Evolutionary conservation across 2,329 filamentous ascomycete species (phyloP), one percentile per base, ranked within the genome.

Genomic region (Tetracladium maxilliforme): DNA sequence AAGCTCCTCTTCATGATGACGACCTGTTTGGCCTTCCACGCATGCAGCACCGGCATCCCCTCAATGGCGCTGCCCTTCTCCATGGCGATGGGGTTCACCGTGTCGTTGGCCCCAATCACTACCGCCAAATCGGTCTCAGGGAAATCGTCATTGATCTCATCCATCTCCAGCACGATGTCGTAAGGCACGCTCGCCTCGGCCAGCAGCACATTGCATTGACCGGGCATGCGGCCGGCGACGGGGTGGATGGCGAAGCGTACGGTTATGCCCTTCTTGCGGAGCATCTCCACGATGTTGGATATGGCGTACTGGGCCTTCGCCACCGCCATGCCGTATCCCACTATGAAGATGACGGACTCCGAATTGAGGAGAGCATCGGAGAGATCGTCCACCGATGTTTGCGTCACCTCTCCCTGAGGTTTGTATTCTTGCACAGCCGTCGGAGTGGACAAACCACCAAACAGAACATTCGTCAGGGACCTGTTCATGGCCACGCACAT

Each of bases 141-240:
- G 47, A 92, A 93, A 41, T 92, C 83, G 33, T 92, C 83, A 48
- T 92, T 93, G 54, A 92, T 92, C 56, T 93, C 84, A 39, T 92
- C 84, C 83, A 92, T 92, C 52, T 93, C 83, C 22, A 92, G 63
- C 15, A 92, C 83, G 28, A 92, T 87, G 39, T 93, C 84, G 41
- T 92, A 92, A 4, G 82, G 82, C 16, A 92, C 84, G 17, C 68
- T 76, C 2, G 84, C 84, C 48, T 93, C 84, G 1, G 84, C 84
- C 10, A 92, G 69, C 3, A 93, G 60, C 4, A 92, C 83, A 42
- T 93, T 92, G 54, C 83, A 92, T 51, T 92, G 84, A 1, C 84
- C 84, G 1, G 84, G 84, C 84, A 93, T 92, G 16, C 84, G 70
- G 8, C 84, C 84, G 0, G 84, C 84, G 15, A 92, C 83, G 0